These are phyloP conservation scores for Suillus occidentalis DNA, from an alignment of 768 basidiomycete species.

Conservation along the genomic window DNA sequence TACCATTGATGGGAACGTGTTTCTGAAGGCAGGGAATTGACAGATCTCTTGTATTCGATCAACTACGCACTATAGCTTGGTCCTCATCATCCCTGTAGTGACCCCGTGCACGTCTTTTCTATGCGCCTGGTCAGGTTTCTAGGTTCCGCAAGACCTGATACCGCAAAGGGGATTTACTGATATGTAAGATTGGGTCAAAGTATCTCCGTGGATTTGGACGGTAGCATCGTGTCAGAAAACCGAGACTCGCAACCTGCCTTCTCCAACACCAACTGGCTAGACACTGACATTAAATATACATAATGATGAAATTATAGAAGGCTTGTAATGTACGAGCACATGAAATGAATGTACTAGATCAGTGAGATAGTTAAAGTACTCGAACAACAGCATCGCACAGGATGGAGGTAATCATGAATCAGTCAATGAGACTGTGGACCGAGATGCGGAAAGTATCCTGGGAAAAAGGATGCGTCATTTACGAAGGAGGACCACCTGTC, in stretches of 20 bases:
- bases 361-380: background rate
- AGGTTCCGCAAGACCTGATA: too few species aligned
- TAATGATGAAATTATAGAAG: background rate
- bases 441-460: background rate
- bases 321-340: background rate
- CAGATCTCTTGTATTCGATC: too few species aligned
- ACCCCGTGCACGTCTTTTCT: too few species aligned
- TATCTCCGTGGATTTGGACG: background rate
- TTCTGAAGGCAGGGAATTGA: too few species aligned
- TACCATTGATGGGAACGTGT: too few species aligned
- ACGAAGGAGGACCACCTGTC: slow-evolving; percentile 43
- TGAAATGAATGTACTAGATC: slow-evolving; percentile 28
- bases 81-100: too few species aligned
- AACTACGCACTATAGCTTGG: too few species aligned
- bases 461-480: slow-evolving; percentile 22
- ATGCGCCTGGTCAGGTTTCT: too few species aligned
- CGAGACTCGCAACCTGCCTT: background rate
- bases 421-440: background rate
- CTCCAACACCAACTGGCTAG: background rate
- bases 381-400: background rate
- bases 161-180: too few species aligned
- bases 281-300: background rate
- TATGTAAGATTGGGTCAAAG: too few species aligned
- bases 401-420: background rate
- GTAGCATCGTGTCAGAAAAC: background rate